These are phyloP conservation scores for Elaeis oleifera DNA, from an alignment of 202 grass and related monocot genomes.

Conservation along the genomic window DNA sequence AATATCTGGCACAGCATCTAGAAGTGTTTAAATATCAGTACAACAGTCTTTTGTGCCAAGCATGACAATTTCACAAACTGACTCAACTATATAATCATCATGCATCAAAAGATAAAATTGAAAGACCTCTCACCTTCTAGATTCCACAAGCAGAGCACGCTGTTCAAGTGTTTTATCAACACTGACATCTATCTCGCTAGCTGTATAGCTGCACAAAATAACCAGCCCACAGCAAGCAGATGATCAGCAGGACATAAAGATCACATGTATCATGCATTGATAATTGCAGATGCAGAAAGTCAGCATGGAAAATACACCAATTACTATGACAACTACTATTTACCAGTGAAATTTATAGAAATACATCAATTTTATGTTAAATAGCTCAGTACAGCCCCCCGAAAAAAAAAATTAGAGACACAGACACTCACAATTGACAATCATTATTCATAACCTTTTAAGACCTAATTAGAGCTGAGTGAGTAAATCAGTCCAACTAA, in stretches of 20 bases:
- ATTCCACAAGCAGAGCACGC: slow-evolving; percentile 53
- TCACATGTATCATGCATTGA: too few species aligned
- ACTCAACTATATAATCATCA: too few species aligned
- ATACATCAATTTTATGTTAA: too few species aligned
- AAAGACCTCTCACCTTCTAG: slow-evolving; percentile 36
- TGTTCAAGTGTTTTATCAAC: slow-evolving; percentile 64
- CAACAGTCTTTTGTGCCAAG: too few species aligned
- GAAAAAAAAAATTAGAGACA: not conserved
- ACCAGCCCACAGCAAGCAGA: not conserved
- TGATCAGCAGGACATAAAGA: too few species aligned
- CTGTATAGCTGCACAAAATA: slow-evolving; percentile 58
- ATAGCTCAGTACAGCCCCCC: not conserved
- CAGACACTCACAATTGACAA: too few species aligned
- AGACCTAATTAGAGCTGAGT: not conserved
- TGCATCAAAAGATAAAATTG: not conserved
- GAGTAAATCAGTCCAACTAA: slow-evolving; percentile 4
- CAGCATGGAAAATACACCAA: not conserved
- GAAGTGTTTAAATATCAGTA: too few species aligned
- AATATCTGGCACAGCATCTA: not conserved
- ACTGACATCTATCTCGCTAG: slow-evolving; percentile 38
- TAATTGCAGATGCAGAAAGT: too few species aligned
- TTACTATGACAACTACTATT: slow-evolving; percentile 9
- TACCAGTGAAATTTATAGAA: too few species aligned
- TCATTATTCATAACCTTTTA: too few species aligned
- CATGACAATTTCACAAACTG: too few species aligned